These are phyloP conservation scores for Fragilaria crotonensis DNA, from an alignment of 108 stramenopile species.

Conservation along the genomic window DNA sequence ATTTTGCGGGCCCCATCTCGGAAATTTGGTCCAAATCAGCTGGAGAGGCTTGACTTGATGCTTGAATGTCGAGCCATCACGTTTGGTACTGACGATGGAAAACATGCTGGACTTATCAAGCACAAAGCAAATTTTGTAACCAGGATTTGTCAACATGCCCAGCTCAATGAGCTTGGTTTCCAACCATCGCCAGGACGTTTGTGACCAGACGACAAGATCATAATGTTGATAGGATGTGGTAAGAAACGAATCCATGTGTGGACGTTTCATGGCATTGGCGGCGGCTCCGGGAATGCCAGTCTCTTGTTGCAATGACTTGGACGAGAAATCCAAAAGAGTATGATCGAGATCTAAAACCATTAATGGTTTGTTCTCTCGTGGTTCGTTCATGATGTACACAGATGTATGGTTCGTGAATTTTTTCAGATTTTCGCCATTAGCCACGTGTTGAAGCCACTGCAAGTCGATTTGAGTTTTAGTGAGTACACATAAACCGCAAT, in stretches of 20 bases:
- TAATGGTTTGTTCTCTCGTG: slow-evolving; percentile 75
- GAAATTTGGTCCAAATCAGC: slow-evolving; percentile 95
- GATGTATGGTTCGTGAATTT: slow-evolving; percentile 80
- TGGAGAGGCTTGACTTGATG: slow-evolving; percentile 94
- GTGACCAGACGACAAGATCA: slow-evolving; percentile 92
- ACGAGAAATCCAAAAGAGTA: slow-evolving; percentile 87
- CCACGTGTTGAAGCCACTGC: slow-evolving; percentile 74
- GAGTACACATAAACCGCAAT: too few species aligned
- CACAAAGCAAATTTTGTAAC: slow-evolving; percentile 87
- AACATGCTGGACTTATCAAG: slow-evolving; percentile 97
- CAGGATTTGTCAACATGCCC: slow-evolving; percentile 80
- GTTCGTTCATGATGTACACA: slow-evolving; percentile 83
- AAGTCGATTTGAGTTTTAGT: too few species aligned
- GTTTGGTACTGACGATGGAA: slow-evolving; percentile 55
- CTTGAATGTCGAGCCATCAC: slow-evolving; percentile 45
- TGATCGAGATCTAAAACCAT: slow-evolving; percentile 95
- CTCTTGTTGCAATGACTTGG: slow-evolving; percentile 44
- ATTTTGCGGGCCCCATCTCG: slow-evolving; percentile 74
- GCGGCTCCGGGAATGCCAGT: slow-evolving; percentile 15
- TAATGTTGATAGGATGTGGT: slow-evolving; percentile 73
- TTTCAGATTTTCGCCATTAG: slow-evolving; percentile 78
- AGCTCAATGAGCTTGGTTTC: slow-evolving; percentile 93
- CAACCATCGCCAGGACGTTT: slow-evolving; percentile 96
- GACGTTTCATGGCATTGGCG: slow-evolving; percentile 42
- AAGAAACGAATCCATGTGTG: slow-evolving; percentile 88